These are phyloP conservation scores for Paracorniculantispora psalliotae DNA, from an alignment of 2,329 filamentous ascomycete genomes.

Conservation along the genomic window DNA sequence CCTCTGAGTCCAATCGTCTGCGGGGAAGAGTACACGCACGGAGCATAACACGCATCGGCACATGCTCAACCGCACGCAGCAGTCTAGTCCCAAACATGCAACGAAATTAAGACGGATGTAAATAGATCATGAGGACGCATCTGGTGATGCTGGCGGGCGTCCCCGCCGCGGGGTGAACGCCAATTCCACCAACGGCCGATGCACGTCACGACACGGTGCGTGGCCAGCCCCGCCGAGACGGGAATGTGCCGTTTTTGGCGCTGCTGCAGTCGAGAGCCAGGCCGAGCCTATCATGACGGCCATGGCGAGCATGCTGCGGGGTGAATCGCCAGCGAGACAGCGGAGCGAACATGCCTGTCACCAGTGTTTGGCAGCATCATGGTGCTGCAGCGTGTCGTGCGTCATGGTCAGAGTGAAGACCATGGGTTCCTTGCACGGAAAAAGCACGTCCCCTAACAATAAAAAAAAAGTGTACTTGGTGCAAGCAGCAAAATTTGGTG, in stretches of 20 bases:
- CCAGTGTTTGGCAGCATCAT: not conserved
- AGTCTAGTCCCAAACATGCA: not conserved
- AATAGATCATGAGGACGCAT: constrained; percentile 4
- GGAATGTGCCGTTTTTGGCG: not conserved
- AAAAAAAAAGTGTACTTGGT: not conserved
- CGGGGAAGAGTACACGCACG: not conserved
- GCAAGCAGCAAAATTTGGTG: not conserved
- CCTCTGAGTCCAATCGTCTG: not conserved
- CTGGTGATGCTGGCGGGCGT: not conserved
- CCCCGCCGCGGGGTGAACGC: not conserved
- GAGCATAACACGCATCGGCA: not conserved
- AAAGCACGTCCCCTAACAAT: not conserved
- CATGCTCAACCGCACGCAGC: not conserved
- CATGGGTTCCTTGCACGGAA: not conserved
- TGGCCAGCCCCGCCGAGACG: not conserved
- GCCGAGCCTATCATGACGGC: not conserved
- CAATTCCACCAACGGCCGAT: constrained; percentile 4
- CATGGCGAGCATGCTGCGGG: not conserved
- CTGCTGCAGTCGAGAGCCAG: not conserved
- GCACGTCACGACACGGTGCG: not conserved
- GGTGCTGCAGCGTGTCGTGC: not conserved
- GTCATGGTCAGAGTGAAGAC: not conserved
- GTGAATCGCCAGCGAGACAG: not conserved
- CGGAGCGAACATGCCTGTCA: not conserved
- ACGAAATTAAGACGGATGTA: not conserved